phyloP scores from a whole-genome alignment of 148 eudicot genomes.

The Persicaria maculosa region DNA sequence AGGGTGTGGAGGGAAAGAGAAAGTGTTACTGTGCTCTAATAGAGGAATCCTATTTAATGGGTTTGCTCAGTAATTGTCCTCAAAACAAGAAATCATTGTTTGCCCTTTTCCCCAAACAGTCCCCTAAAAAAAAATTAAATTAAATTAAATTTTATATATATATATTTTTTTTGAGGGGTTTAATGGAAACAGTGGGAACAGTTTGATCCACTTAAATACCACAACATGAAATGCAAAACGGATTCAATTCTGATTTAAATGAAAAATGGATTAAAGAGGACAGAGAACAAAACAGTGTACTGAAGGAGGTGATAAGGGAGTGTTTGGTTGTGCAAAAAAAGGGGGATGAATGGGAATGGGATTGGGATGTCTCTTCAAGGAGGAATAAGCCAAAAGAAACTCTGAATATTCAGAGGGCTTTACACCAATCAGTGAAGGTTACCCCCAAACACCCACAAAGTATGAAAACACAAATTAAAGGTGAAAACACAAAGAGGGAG shows the following conservation, averaged over 20 bases:
- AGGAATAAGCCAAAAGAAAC: conserved; percentile 23
- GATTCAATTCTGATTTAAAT: not conserved
- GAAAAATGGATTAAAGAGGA: not conserved
- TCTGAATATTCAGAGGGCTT: conserved; percentile 25
- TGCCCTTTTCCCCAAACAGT: conserved; percentile 38
- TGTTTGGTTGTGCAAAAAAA: conserved; percentile 18
- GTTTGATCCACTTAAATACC: conserved; percentile 3
- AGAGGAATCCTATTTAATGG: conserved; percentile 18
- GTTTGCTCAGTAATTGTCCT: conserved; percentile 33
- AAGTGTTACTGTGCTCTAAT: conserved; percentile 1
- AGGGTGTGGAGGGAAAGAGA: conserved; percentile 10
- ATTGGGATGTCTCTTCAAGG: conserved; percentile 26
- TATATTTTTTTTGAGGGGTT: too few species aligned
- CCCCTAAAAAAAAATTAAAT: conserved; percentile 13
- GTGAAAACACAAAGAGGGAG: conserved; percentile 3
- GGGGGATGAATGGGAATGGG: conserved; percentile 15
- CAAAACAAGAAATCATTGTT: conserved; percentile 58
- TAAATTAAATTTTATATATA: not conserved
- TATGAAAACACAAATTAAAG: not conserved
- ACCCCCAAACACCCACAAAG: not conserved
- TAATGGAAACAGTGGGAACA: not conserved
- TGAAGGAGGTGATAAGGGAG: conserved; percentile 5
- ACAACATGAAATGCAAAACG: not conserved
- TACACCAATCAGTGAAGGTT: conserved; percentile 5
- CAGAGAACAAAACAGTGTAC: conserved; percentile 11